These are phyloP conservation scores for Penicillium pulvis DNA, from an alignment of 495 filamentous ascomycete species.

Conservation along the genomic window DNA sequence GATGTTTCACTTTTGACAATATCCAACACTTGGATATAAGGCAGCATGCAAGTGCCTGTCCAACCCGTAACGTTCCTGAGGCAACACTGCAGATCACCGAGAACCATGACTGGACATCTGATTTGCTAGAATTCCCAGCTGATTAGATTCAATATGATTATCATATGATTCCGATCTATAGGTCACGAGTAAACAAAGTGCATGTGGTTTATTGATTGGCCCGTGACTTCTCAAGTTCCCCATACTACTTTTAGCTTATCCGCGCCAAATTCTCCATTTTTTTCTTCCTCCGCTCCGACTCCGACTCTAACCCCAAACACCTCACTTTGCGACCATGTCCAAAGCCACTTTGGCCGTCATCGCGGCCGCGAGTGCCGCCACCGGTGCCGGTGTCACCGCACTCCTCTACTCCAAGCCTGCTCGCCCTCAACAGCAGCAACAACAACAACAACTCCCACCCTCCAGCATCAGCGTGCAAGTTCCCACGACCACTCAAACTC, in stretches of 20 bases:
- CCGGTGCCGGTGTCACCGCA: slow-evolving; percentile 82
- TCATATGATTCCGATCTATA: not conserved
- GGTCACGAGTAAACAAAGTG: not conserved
- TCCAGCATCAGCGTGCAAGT: slow-evolving; percentile 22
- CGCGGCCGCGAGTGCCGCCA: slow-evolving; percentile 84
- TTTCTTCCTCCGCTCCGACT: not conserved
- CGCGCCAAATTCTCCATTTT: not conserved
- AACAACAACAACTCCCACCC: slow-evolving; percentile 39
- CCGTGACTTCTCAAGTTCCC: slow-evolving; percentile 19
- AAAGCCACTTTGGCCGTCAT: slow-evolving; percentile 86
- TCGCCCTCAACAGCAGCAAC: slow-evolving; percentile 28
- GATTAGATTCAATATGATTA: not conserved
- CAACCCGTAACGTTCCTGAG: not conserved
- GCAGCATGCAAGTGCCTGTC: not conserved
- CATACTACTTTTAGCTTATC: slow-evolving; percentile 11
- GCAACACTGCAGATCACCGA: not conserved
- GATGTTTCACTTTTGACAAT: too few species aligned
- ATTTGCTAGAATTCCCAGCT: not conserved
- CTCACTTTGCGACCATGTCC: slow-evolving; percentile 57
- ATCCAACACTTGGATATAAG: too few species aligned
- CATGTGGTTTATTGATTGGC: slow-evolving; percentile 27
- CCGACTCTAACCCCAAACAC: slow-evolving; percentile 1
- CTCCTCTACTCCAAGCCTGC: slow-evolving; percentile 68
- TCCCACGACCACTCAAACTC: slow-evolving; percentile 36
- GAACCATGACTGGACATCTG: not conserved